Percentiles rank a stretch among this genome's conserved stretches.
Conservation (phyloP, 345 rosid genomes). For the Psidium guajava region DNA sequence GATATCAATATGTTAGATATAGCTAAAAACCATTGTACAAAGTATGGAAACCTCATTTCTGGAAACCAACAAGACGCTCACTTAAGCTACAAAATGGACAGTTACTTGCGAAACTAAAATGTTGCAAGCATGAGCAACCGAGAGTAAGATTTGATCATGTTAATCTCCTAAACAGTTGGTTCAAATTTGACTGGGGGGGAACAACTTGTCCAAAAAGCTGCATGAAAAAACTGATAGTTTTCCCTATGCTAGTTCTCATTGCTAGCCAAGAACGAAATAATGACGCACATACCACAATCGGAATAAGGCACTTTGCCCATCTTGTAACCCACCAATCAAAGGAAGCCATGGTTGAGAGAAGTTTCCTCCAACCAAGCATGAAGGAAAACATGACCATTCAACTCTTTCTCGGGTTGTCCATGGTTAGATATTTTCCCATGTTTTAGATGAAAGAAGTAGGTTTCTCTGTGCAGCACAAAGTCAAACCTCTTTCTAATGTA, state of each 20-base stretch:
- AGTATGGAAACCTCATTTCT: background rate
- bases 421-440: background rate
- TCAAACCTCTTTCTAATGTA: background rate
- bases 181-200: background rate
- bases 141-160: background rate
- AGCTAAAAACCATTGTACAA: background rate
- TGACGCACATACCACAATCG: background rate
- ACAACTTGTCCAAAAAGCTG: background rate
- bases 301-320: background rate
- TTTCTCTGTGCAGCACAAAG: background rate
- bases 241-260: background rate
- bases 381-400: background rate
- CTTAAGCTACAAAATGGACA: background rate
- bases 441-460: background rate
- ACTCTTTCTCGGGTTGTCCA: background rate
- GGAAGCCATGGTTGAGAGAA: background rate
- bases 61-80: background rate
- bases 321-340: background rate
- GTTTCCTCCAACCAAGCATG: background rate
- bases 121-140: background rate
- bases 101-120: background rate
- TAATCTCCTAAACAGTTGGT: background rate
- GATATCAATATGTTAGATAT: background rate
- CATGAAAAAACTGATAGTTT: background rate
- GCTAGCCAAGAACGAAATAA: background rate